A percentile compares a stretch with the other conserved stretches of the same genome.
phyloP scores from a whole-genome alignment of 306 rosid genomes.

The Coriaria nepalensis region DNA sequence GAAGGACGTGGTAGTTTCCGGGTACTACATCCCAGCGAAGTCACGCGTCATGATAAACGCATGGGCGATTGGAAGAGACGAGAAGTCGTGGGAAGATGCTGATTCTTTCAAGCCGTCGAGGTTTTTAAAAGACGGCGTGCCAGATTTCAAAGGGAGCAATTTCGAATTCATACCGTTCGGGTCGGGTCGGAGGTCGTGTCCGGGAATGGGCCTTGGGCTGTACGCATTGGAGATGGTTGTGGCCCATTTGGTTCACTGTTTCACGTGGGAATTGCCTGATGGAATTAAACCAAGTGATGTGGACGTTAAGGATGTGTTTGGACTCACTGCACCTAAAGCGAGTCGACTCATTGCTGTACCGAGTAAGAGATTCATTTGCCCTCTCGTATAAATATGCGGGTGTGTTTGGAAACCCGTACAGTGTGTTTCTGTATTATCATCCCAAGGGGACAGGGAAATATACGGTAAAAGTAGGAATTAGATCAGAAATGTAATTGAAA shows the following conservation, averaged over 20 bases:
- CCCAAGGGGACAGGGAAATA: too few species aligned
- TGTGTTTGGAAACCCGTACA: background rate
- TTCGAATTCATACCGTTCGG: slow-evolving; percentile 89
- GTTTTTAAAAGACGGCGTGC: slow-evolving; percentile 33
- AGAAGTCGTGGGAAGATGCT: slow-evolving; percentile 45
- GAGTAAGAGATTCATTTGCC: slow-evolving; percentile 37
- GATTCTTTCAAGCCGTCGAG: slow-evolving; percentile 42
- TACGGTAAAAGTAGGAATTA: too few species aligned
- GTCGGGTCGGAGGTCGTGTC: slow-evolving; percentile 89
- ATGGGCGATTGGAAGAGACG: slow-evolving; percentile 76
- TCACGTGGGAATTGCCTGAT: slow-evolving; percentile 67
- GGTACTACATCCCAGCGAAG: slow-evolving; percentile 46
- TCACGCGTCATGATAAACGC: slow-evolving; percentile 72
- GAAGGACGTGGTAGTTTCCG: slow-evolving; percentile 41
- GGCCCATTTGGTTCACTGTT: slow-evolving; percentile 66
- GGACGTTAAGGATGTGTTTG: slow-evolving; percentile 68
- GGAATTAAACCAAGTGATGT: slow-evolving; percentile 75
- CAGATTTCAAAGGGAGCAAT: slow-evolving; percentile 65
- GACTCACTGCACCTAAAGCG: slow-evolving; percentile 85
- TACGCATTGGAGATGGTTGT: slow-evolving; percentile 64
- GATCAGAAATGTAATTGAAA: too few species aligned
- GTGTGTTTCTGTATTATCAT: too few species aligned
- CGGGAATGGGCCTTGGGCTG: slow-evolving; percentile 79
- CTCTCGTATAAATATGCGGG: slow-evolving; percentile 11
- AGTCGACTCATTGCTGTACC: slow-evolving; percentile 71